Evolutionary conservation across 805 yeast species (phyloP).

Genomic region (Spathaspora hagerdaliae): DNA sequence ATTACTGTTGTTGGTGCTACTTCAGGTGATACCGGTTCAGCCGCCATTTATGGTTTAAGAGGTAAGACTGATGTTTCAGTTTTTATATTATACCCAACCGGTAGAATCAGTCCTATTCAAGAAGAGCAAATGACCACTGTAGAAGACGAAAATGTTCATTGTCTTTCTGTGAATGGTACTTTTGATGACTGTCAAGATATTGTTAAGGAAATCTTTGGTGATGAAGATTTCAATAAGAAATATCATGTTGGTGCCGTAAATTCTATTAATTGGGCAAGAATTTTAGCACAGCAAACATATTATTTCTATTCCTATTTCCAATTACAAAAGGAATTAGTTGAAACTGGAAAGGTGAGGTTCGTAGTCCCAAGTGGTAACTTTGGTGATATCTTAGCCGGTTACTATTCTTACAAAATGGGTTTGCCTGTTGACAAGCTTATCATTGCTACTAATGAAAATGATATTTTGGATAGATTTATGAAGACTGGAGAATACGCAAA

Average conservation of each 20-base stretch:
- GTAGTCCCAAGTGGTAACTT: constrained; percentile 98
- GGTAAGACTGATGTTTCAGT: constrained; percentile 98
- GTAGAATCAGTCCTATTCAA: constrained; percentile 95
- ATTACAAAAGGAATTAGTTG: constrained; percentile 33
- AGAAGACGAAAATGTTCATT: constrained; percentile 86
- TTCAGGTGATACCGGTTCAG: constrained; percentile 98
- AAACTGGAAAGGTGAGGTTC: constrained; percentile 55
- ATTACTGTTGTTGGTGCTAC: constrained; percentile 99
- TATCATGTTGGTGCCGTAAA: constrained; percentile 97
- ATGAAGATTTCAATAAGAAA: constrained; percentile 76
- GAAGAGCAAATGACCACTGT: constrained; percentile 99
- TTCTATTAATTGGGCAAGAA: constrained; percentile 99
- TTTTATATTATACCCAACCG: constrained; percentile 93
- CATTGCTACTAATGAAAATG: constrained; percentile 95
- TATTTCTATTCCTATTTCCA: constrained; percentile 91
- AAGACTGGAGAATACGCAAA: constrained; percentile 83
- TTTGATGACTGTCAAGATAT: constrained; percentile 98
- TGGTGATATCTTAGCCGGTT: constrained; percentile 97
- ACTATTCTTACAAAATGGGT: constrained; percentile 92
- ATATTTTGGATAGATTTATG: constrained; percentile 89
- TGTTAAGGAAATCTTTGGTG: constrained; percentile 91
- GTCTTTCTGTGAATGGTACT: constrained; percentile 91
- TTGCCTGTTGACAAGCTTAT: constrained; percentile 81
- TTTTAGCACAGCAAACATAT: constrained; percentile 95
- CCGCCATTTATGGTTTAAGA: constrained; percentile 96